These are phyloP conservation scores for Suillus weaverae DNA, from an alignment of 768 basidiomycete genomes.

Conservation along the genomic window DNA sequence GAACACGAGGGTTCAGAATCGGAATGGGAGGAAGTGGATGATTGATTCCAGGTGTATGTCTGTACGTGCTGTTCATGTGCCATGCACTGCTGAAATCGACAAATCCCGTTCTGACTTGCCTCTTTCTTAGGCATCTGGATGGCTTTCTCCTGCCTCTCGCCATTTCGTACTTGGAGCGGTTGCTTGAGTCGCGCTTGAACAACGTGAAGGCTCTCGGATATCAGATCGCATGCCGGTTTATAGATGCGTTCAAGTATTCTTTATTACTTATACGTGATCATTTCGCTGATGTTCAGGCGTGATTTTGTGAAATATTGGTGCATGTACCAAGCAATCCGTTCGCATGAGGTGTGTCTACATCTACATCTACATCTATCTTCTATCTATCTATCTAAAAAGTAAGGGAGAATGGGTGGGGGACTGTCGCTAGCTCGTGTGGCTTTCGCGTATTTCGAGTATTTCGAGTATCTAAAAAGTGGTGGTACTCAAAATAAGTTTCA, in stretches of 20 bases:
- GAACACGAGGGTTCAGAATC: conserved; percentile 2
- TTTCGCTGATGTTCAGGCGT: not conserved
- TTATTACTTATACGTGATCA: conserved; percentile 2
- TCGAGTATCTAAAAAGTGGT: too few species aligned
- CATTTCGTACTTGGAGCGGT: not conserved
- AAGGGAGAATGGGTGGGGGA: too few species aligned
- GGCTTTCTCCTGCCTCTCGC: not conserved
- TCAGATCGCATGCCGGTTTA: not conserved
- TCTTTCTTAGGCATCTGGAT: not conserved
- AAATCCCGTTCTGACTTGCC: not conserved
- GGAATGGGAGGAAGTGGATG: conserved; percentile 9
- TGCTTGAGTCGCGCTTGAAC: not conserved
- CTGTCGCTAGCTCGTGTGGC: too few species aligned
- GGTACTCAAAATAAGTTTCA: too few species aligned
- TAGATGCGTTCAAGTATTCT: conserved; percentile 1
- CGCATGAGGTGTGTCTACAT: not conserved
- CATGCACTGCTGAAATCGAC: not conserved
- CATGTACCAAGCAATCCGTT: not conserved
- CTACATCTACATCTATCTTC: too few species aligned
- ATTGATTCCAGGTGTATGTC: not conserved
- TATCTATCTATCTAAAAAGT: too few species aligned
- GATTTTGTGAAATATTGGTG: not conserved
- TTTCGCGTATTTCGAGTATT: too few species aligned
- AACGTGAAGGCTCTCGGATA: not conserved
- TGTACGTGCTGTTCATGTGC: not conserved